Percentiles rank a stretch among this genome's conserved stretches.
These are phyloP conservation scores for Gryganskiella cystojenkinii DNA, from an alignment of 192 early-diverging fungal genomes.

Conservation along the genomic window DNA sequence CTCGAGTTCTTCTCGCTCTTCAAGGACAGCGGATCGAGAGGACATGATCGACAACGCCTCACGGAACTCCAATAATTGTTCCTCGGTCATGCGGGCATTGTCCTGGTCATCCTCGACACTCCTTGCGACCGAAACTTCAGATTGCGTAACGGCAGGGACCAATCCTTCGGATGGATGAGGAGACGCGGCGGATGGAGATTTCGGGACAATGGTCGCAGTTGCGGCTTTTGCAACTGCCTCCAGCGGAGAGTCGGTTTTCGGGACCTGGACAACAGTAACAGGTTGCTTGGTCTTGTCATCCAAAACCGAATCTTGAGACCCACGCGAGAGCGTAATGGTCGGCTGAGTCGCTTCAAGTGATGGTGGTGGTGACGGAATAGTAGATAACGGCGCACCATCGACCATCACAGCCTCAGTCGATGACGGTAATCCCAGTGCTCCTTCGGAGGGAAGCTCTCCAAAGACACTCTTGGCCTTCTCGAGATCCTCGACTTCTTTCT, in stretches of 20 bases:
- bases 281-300: conserved; percentile 73
- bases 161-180: not conserved
- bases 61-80: conserved; percentile 67
- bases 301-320: not conserved
- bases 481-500: not conserved
- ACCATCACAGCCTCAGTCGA: no score
- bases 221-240: conserved; percentile 19
- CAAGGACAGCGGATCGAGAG: conserved; percentile 65
- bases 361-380: no score
- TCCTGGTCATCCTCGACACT: conserved; percentile 39
- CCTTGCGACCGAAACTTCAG: not conserved
- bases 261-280: conserved; percentile 93
- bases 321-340: not conserved
- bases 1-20: conserved; percentile 71
- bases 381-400: no score
- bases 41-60: conserved; percentile 67
- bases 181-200: no score
- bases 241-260: conserved; percentile 39
- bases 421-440: no score
- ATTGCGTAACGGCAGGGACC: not conserved
- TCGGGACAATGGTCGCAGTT: conserved; percentile 11
- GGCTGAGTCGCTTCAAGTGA: no score
- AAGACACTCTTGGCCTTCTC: no score
- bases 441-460: no score
- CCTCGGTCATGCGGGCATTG: conserved; percentile 62